Percentiles rank a stretch among this genome's conserved stretches.
Evolutionary conservation across 1,284 basidiomycete genomes (phyloP).

Genomic region (Austropuccinia psidii): DNA sequence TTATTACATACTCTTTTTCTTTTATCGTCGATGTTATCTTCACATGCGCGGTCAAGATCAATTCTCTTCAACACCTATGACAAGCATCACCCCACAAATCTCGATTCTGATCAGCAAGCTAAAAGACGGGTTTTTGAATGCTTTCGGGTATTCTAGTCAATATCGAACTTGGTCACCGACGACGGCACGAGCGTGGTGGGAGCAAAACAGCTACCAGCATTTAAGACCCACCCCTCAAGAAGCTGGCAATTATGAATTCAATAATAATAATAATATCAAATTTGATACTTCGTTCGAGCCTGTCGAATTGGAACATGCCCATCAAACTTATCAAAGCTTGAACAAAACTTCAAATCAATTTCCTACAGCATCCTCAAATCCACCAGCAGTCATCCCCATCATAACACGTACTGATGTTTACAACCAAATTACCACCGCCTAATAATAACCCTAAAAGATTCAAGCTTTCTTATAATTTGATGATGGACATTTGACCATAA

Average conservation of each 20-base stretch:
- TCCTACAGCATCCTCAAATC: background rate
- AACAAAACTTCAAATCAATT: background rate
- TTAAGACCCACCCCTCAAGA: background rate
- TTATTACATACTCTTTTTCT: background rate
- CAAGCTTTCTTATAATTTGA: no score
- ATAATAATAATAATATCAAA: background rate
- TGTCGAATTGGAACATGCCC: background rate
- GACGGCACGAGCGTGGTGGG: background rate
- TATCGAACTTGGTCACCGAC: background rate
- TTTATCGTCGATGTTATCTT: background rate
- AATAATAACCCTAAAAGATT: background rate
- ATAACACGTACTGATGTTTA: background rate
- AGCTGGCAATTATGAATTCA: background rate
- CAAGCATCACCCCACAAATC: background rate
- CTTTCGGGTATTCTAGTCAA: background rate
- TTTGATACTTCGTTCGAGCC: background rate
- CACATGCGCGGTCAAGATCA: background rate
- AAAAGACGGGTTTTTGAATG: background rate
- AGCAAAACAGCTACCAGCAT: background rate
- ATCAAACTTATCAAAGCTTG: background rate
- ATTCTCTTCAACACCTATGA: background rate
- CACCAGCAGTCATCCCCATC: background rate
- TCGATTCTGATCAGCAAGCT: background rate
- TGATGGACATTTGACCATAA: no score
- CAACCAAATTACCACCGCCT: background rate